Conservation (phyloP, 2,329 filamentous ascomycete species). For the Microdochium trichocladiopsis region DNA sequence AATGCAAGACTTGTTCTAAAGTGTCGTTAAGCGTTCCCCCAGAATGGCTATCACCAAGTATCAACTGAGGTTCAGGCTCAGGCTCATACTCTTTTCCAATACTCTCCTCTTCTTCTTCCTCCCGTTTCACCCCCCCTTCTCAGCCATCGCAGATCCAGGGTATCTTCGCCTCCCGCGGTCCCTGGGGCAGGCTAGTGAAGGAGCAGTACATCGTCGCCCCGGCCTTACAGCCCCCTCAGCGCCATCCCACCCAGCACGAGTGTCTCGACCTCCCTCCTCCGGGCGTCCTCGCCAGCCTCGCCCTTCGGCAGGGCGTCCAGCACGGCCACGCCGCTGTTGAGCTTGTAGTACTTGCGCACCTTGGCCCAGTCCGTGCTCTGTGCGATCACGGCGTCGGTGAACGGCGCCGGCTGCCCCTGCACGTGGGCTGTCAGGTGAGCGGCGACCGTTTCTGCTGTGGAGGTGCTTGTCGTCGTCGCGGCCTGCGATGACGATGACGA, state of each 20-base stretch:
- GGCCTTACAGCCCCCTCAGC: constrained; percentile 49
- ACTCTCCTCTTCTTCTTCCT: too few species aligned
- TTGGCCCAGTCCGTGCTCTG: constrained; percentile 56
- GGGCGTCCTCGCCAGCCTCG: constrained; percentile 19
- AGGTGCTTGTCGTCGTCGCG: not conserved
- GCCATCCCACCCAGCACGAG: constrained; percentile 73
- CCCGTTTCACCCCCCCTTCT: not conserved
- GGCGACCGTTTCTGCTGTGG: constrained; percentile 39
- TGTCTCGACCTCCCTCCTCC: constrained; percentile 54
- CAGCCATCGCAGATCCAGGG: not conserved
- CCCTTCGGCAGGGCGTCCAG: not conserved
- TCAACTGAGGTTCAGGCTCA: too few species aligned
- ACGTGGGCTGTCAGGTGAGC: constrained; percentile 56
- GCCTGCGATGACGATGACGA: constrained; percentile 19
- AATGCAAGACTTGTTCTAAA: too few species aligned
- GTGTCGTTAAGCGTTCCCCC: too few species aligned
- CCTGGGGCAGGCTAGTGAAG: too few species aligned
- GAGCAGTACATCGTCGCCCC: not conserved
- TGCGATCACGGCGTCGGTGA: constrained; percentile 58
- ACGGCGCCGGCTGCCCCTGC: constrained; percentile 49
- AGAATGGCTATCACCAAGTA: too few species aligned
- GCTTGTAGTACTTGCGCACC: constrained; percentile 81
- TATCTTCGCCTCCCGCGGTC: constrained; percentile 11
- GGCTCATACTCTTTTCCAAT: too few species aligned
- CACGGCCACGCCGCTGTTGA: constrained; percentile 42